Conservation (phyloP, 305 asterid genomes). For the Solanum hybrid region DNA sequence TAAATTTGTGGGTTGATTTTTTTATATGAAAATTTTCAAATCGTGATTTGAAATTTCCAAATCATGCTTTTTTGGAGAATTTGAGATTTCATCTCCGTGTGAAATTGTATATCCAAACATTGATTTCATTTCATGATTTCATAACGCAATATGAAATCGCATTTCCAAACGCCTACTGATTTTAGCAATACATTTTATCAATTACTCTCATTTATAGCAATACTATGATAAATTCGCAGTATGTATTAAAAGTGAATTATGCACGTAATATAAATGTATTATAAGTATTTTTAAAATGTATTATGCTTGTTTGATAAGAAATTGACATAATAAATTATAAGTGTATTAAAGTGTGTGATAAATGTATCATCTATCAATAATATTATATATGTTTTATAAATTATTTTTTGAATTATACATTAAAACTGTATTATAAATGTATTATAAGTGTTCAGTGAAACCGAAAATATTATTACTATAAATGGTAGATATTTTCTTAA, state of each 20-base stretch:
- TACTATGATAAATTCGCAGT: background rate
- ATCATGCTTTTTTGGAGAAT: too few relatives aligned
- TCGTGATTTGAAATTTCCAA: too few relatives aligned
- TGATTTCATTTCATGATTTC: background rate
- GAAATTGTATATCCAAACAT: too few relatives aligned
- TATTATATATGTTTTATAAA: too few relatives aligned
- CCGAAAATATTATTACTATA: background rate
- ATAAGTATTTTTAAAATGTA: background rate
- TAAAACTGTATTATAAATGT: too few relatives aligned
- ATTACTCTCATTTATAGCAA: background rate
- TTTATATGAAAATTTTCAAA: too few relatives aligned
- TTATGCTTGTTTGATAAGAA: background rate
- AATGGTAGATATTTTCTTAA: too few relatives aligned
- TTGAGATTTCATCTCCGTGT: too few relatives aligned
- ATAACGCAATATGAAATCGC: background rate
- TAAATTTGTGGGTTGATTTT: background rate
- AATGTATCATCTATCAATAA: background rate
- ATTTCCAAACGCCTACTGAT: background rate
- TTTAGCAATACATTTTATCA: background rate
- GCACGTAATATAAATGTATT: background rate
- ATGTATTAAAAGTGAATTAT: too few relatives aligned
- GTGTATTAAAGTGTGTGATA: background rate
- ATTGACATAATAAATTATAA: background rate
- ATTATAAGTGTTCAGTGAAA: background rate
- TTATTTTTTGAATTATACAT: too few relatives aligned